These are phyloP conservation scores for Deinandra increscens DNA, from an alignment of 129 eudicot species.

Conservation along the genomic window DNA sequence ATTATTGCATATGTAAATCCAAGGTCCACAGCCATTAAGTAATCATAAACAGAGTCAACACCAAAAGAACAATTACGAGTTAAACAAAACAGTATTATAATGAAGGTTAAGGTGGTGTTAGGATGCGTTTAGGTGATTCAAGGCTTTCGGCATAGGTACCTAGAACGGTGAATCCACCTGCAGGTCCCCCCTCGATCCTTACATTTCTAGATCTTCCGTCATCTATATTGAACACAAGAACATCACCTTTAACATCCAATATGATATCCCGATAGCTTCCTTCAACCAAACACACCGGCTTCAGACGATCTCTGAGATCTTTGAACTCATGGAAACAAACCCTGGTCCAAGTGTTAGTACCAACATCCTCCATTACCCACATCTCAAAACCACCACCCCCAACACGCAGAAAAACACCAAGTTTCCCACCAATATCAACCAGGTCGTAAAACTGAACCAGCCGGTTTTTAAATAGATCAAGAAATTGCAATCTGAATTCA, in stretches of 20 bases:
- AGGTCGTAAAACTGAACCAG: constrained; percentile 23
- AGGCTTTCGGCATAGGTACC: constrained; percentile 39
- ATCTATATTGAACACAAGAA: constrained; percentile 28
- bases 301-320: constrained; percentile 4
- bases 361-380: constrained; percentile 67
- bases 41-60: no score
- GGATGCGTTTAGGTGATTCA: constrained; percentile 19
- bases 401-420: constrained; percentile 16
- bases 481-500: constrained; percentile 32
- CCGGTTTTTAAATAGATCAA: constrained; percentile 16
- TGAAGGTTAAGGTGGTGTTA: no score
- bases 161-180: constrained; percentile 1
- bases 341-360: constrained; percentile 56
- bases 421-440: constrained; percentile 44
- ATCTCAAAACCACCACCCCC: constrained; percentile 17
- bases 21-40: no score
- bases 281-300: constrained; percentile 30
- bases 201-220: constrained; percentile 17
- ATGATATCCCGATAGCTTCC: constrained; percentile 30
- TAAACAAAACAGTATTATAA: no score
- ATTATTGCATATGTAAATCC: no score
- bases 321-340: neutral
- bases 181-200: constrained; percentile 12
- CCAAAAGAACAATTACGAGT: no score
- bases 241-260: constrained; percentile 20